These are phyloP conservation scores for Penicillium argentinense DNA, from an alignment of 495 filamentous ascomycete species.

Conservation along the genomic window DNA sequence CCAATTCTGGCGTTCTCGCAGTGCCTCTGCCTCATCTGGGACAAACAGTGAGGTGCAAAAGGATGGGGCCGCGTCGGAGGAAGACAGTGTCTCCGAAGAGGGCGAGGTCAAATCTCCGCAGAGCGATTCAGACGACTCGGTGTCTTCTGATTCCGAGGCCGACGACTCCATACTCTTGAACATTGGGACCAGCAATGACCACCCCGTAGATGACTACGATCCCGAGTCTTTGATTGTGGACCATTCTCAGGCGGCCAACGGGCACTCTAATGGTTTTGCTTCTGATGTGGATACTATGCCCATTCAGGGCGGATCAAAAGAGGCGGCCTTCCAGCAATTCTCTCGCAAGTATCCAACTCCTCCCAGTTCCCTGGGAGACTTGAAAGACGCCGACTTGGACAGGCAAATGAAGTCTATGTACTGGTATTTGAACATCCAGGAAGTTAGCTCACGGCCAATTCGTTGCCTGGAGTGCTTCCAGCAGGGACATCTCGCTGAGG, in stretches of 20 bases:
- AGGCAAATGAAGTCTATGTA: slow-evolving; percentile 41
- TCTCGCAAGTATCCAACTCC: slow-evolving; percentile 37
- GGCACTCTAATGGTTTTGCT: neutral
- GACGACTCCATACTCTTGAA: slow-evolving; percentile 48
- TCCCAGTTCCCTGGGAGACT: slow-evolving; percentile 41
- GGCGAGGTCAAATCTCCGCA: slow-evolving; percentile 23
- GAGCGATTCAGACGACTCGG: slow-evolving; percentile 42
- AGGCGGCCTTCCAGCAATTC: slow-evolving; percentile 36
- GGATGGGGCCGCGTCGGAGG: slow-evolving; percentile 7
- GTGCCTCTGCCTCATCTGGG: slow-evolving; percentile 32
- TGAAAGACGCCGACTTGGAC: slow-evolving; percentile 43
- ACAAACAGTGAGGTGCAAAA: slow-evolving; percentile 4
- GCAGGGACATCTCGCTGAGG: slow-evolving; percentile 44
- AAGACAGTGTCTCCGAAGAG: slow-evolving; percentile 24
- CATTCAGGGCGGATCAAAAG: slow-evolving; percentile 27
- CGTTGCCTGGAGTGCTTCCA: slow-evolving; percentile 46
- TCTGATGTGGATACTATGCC: neutral
- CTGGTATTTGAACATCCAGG: slow-evolving; percentile 59
- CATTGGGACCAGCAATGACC: slow-evolving; percentile 28
- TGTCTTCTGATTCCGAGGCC: slow-evolving; percentile 35
- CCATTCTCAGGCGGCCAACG: slow-evolving; percentile 5
- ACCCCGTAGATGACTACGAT: slow-evolving; percentile 25
- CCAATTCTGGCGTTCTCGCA: slow-evolving; percentile 41
- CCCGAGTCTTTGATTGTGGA: slow-evolving; percentile 19
- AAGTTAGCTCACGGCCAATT: slow-evolving; percentile 65